Evolutionary conservation across 2,329 filamentous ascomycete species (phyloP).

Genomic region (Zasmidium citrigriseum): DNA sequence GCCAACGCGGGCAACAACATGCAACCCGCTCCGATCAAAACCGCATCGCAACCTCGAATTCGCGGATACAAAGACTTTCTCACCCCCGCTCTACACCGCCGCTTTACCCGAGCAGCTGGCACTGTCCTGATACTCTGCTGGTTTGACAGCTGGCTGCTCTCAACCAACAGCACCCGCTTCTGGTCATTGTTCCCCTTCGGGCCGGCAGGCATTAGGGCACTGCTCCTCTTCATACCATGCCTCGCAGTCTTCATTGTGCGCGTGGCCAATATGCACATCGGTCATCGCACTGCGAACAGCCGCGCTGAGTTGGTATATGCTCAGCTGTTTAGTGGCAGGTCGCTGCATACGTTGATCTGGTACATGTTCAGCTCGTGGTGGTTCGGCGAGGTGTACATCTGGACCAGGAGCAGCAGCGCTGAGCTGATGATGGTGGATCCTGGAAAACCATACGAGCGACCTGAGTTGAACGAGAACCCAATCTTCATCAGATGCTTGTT

Average conservation of each 20-base stretch:
- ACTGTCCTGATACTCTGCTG: slow-evolving; percentile 73
- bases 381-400: slow-evolving; percentile 80
- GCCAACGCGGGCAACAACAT: not conserved
- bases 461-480: slow-evolving; percentile 80
- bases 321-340: slow-evolving; percentile 45
- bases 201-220: slow-evolving; percentile 69
- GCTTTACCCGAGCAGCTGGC: slow-evolving; percentile 77
- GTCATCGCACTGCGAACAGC: slow-evolving; percentile 65
- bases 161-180: slow-evolving; percentile 59
- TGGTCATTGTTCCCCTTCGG: slow-evolving; percentile 89
- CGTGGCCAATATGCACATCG: slow-evolving; percentile 55
- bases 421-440: slow-evolving; percentile 74
- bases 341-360: slow-evolving; percentile 62
- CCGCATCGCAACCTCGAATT: not conserved
- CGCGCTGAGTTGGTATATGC: slow-evolving; percentile 63
- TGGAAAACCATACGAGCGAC: slow-evolving; percentile 65
- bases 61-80: slow-evolving; percentile 80
- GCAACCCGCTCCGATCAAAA: not conserved
- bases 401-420: slow-evolving; percentile 58
- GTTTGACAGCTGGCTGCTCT: slow-evolving; percentile 68
- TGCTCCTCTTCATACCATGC: slow-evolving; percentile 73
- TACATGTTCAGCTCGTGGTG: slow-evolving; percentile 77
- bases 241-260: slow-evolving; percentile 81
- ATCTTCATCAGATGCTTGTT: slow-evolving; percentile 77
- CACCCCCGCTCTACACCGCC: slow-evolving; percentile 81